Conservation (phyloP, 805 yeast genomes). For the Nakazawaea wyomingensis region DNA sequence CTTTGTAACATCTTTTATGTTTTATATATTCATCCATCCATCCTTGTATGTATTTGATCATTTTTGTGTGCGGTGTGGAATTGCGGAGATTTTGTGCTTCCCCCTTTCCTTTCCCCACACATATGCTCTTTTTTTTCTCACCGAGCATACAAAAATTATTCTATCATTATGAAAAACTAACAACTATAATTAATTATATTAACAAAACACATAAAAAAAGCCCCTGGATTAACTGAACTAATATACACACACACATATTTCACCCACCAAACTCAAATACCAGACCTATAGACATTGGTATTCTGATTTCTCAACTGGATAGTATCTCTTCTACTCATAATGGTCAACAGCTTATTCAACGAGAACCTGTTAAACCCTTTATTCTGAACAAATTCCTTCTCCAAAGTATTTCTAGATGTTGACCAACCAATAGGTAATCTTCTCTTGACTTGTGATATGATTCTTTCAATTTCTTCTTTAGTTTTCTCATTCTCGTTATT, state of each 20-base stretch:
- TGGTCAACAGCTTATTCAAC: constrained; percentile 74
- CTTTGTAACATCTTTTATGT: neutral
- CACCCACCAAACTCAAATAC: constrained; percentile 37
- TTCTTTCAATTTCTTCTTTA: constrained; percentile 65
- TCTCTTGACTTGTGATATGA: constrained; percentile 81
- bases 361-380: constrained; percentile 49
- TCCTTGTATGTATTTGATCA: no score
- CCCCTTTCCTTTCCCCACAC: no score
- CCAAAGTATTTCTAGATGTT: constrained; percentile 77
- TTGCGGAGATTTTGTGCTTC: neutral
- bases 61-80: neutral
- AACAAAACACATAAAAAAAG: neutral
- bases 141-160: neutral
- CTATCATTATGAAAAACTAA: no score
- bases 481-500: constrained; percentile 49
- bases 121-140: neutral
- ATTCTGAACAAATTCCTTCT: constrained; percentile 73
- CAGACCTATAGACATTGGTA: constrained; percentile 70
- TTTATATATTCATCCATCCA: no score
- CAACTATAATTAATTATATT: no score
- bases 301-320: constrained; percentile 85
- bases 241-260: neutral
- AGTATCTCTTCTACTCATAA: constrained; percentile 82
- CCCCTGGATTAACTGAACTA: no score
- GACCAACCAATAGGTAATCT: constrained; percentile 97